These are phyloP conservation scores for Myxozyma mucilagina DNA, from an alignment of 805 yeast species.

Conservation along the genomic window DNA sequence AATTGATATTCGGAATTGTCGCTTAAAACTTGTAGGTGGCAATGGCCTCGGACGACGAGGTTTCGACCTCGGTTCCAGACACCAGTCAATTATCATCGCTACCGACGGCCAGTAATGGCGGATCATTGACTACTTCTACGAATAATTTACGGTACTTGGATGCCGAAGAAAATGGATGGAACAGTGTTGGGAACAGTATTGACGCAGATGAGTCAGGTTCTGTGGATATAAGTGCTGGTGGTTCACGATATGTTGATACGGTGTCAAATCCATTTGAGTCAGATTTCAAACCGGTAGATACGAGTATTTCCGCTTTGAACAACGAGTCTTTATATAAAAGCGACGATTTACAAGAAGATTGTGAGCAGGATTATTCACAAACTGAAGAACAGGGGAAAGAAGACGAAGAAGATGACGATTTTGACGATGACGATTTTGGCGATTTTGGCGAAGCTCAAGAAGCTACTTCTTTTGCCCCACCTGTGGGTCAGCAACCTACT, in stretches of 20 bases:
- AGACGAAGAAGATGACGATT: constrained; percentile 19
- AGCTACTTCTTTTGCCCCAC: constrained; percentile 5
- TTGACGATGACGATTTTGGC: constrained; percentile 30
- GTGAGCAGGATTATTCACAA: background rate
- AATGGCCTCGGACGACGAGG: constrained; percentile 15
- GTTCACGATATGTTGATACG: constrained; percentile 2
- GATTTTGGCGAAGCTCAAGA: constrained; percentile 27
- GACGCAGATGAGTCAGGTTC: background rate
- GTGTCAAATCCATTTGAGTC: background rate
- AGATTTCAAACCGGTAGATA: background rate
- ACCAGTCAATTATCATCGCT: background rate
- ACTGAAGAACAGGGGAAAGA: background rate
- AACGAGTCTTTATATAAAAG: no score
- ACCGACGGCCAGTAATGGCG: background rate
- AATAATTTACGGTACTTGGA: background rate
- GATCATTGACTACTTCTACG: background rate
- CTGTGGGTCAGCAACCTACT: background rate
- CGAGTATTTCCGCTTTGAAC: no score
- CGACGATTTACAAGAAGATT: background rate
- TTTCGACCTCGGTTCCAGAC: constrained; percentile 1
- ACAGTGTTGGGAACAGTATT: background rate
- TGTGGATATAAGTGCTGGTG: constrained; percentile 6
- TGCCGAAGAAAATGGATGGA: constrained; percentile 2
- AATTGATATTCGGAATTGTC: background rate
- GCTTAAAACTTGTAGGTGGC: background rate